Conservation (phyloP, 768 basidiomycete species). For the Suillus sp. region DNA sequence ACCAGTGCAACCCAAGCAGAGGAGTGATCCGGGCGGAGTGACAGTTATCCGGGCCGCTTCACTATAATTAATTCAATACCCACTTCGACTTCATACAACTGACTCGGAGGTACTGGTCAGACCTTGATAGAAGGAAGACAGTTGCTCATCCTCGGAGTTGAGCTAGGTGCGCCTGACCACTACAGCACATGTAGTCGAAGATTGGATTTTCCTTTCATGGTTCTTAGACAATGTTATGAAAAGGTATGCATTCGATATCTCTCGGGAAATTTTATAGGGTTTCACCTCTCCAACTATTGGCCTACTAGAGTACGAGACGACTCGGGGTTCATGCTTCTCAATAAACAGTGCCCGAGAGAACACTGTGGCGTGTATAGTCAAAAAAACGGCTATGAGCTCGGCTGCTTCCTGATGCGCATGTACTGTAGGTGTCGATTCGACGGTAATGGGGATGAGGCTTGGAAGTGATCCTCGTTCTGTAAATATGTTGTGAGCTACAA, state of each 20-base stretch:
- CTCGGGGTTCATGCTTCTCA: background rate
- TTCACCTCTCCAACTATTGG: background rate
- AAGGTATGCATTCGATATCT: background rate
- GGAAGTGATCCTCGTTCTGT: background rate
- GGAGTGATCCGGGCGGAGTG: constrained; percentile 4
- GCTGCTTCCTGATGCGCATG: constrained; percentile 4
- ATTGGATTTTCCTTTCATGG: background rate
- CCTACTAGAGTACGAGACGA: background rate
- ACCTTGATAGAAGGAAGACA: background rate
- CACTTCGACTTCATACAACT: too few relatives aligned
- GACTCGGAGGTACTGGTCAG: too few relatives aligned
- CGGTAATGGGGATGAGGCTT: background rate
- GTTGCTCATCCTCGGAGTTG: background rate
- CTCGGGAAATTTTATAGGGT: background rate
- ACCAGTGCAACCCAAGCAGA: background rate
- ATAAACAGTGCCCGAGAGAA: constrained; percentile 4
- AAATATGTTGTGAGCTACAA: background rate
- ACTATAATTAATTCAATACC: background rate
- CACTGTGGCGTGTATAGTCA: constrained; percentile 5
- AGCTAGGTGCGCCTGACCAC: background rate
- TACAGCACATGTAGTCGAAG: background rate
- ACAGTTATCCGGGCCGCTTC: background rate
- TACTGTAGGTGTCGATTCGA: background rate
- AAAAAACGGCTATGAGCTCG: constrained; percentile 5
- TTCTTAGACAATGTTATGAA: background rate